Percentiles rank a stretch among this genome's conserved stretches.
Evolutionary conservation across 768 basidiomycete species (phyloP).

Genomic region (Trametes meyenii): DNA sequence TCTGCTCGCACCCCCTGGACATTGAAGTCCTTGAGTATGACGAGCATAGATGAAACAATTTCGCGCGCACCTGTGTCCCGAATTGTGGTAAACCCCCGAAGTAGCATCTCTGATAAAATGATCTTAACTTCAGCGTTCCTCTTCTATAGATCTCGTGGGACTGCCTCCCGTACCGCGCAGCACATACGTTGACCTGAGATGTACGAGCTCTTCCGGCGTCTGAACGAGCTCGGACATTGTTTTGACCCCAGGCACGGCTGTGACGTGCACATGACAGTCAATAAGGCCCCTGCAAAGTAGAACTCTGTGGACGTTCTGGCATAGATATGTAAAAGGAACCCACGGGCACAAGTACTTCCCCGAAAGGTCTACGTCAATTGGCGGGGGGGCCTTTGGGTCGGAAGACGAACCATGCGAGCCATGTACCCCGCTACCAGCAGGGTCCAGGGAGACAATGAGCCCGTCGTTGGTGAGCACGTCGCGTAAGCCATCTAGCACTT

Average conservation of each 20-base stretch:
- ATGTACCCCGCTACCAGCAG: not conserved
- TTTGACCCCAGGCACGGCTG: constrained; percentile 43
- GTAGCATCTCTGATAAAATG: constrained; percentile 38
- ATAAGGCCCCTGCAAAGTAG: constrained; percentile 40
- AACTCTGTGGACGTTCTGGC: not conserved
- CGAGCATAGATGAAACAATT: not conserved
- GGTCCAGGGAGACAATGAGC: constrained; percentile 29
- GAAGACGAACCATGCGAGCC: not conserved
- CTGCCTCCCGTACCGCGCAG: constrained; percentile 34
- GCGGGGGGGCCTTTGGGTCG: constrained; percentile 1
- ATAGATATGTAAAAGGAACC: constrained; percentile 21
- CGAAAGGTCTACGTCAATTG: constrained; percentile 34
- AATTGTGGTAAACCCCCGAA: constrained; percentile 44
- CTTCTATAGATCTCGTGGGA: not conserved
- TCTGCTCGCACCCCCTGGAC: constrained; percentile 39
- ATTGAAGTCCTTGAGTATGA: too few relatives aligned
- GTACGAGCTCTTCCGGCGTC: constrained; percentile 36
- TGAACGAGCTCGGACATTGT: constrained; percentile 41
- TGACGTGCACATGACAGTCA: constrained; percentile 48
- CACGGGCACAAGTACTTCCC: constrained; percentile 44
- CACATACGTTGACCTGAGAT: constrained; percentile 41
- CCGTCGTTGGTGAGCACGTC: constrained; percentile 36
- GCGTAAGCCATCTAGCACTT: constrained; percentile 31
- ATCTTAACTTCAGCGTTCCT: not conserved
- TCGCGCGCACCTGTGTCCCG: constrained; percentile 37